phyloP scores from a whole-genome alignment of 2,329 filamentous ascomycete species.

The Herpotrichia juniperi region DNA sequence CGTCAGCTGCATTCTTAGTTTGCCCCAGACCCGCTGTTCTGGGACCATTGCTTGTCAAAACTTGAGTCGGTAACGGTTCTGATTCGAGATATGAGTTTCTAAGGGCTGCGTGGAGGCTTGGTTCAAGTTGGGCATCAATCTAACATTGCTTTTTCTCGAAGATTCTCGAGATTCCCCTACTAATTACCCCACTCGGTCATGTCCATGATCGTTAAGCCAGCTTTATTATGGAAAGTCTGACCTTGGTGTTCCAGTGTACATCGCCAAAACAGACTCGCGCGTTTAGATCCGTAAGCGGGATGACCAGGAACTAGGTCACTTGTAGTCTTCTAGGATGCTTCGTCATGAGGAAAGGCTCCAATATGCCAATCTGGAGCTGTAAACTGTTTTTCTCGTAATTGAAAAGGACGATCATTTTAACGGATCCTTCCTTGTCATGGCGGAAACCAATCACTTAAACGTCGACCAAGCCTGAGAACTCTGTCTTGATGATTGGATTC shows the following conservation, averaged over 20 bases:
- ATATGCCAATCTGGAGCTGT: constrained; percentile 2
- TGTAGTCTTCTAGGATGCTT: constrained; percentile 16
- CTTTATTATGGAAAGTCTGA: constrained; percentile 8
- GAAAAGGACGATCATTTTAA: constrained; percentile 18
- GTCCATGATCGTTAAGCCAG: constrained; percentile 14
- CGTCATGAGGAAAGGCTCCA: constrained; percentile 7
- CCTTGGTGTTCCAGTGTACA: constrained; percentile 10
- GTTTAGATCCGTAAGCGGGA: constrained; percentile 16
- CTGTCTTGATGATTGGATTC: constrained; percentile 13
- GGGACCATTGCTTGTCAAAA: too few species aligned
- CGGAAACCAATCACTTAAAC: constrained; percentile 13
- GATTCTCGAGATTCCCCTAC: not conserved
- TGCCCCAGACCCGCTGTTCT: too few species aligned
- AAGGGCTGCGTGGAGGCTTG: too few species aligned
- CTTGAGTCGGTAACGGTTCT: too few species aligned
- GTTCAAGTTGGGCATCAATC: too few species aligned
- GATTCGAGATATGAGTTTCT: too few species aligned
- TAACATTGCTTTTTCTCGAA: too few species aligned
- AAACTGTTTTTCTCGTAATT: constrained; percentile 7
- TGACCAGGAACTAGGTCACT: constrained; percentile 16
- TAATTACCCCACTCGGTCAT: not conserved
- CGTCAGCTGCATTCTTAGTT: too few species aligned
- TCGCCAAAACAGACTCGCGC: constrained; percentile 17
- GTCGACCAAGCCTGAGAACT: constrained; percentile 9
- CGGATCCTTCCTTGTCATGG: constrained; percentile 7